These are phyloP conservation scores for Tolypocladium cylindrosporum DNA, from an alignment of 2,329 filamentous ascomycete genomes.

Conservation along the genomic window DNA sequence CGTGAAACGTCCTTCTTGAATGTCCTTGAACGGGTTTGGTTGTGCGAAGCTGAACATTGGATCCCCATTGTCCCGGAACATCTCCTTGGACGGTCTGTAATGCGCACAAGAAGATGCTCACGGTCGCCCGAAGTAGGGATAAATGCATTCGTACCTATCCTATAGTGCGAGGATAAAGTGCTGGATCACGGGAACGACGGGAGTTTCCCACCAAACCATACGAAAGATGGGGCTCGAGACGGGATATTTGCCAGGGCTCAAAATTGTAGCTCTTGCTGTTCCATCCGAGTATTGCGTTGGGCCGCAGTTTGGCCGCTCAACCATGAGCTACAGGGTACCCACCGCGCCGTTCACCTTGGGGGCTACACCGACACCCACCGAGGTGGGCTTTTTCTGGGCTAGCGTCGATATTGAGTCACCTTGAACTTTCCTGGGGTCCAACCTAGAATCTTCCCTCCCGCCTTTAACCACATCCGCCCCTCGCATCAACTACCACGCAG, in stretches of 20 bases:
- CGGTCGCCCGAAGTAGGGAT: not conserved
- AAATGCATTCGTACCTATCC: not conserved
- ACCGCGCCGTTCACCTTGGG: not conserved
- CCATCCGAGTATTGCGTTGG: not conserved
- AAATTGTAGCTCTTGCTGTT: too few relatives aligned
- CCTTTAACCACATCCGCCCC: constrained; percentile 6
- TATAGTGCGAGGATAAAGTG: not conserved
- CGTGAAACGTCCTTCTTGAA: not conserved
- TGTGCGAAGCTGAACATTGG: not conserved
- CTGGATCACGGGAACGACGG: not conserved
- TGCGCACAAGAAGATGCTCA: not conserved
- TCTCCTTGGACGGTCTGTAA: not conserved
- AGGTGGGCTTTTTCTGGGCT: constrained; percentile 14
- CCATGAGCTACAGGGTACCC: constrained; percentile 3
- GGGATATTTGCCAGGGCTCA: too few relatives aligned
- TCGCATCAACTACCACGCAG: constrained; percentile 8
- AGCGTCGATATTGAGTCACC: constrained; percentile 19
- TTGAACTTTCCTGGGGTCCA: not conserved
- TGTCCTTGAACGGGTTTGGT: not conserved
- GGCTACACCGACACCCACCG: constrained; percentile 11
- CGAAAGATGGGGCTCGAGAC: too few relatives aligned
- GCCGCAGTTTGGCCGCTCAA: not conserved
- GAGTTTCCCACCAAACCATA: not conserved
- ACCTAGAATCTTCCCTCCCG: not conserved
- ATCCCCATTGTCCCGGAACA: not conserved